phyloP scores from a whole-genome alignment of 1,284 basidiomycete species.

The Ganoderma multipileum region DNA sequence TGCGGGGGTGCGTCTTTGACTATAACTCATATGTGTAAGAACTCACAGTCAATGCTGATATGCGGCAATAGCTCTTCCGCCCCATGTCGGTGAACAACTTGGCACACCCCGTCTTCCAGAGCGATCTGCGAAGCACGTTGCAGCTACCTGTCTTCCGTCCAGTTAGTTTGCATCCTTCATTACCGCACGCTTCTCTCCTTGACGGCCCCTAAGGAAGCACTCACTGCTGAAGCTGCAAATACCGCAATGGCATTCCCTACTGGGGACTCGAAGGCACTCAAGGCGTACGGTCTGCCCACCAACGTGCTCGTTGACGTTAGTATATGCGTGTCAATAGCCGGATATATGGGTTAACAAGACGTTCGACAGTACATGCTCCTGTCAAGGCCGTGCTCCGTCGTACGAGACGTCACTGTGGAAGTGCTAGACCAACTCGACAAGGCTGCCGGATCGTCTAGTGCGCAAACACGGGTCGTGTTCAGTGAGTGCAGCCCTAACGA shows the following conservation, averaged over 20 bases:
- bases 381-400: constrained; percentile 67
- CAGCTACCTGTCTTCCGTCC: constrained; percentile 48
- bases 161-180: constrained; percentile 39
- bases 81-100: constrained; percentile 45
- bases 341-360: neutral
- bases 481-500: constrained; percentile 51
- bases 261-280: constrained; percentile 55
- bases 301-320: constrained; percentile 69
- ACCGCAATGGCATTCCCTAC: constrained; percentile 50
- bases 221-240: constrained; percentile 47
- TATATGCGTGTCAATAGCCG: constrained; percentile 10
- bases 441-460: constrained; percentile 51
- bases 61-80: constrained; percentile 36
- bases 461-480: constrained; percentile 60
- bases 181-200: neutral
- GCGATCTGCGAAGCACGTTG: constrained; percentile 38
- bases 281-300: constrained; percentile 70
- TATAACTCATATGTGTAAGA: neutral
- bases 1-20: constrained; percentile 24
- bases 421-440: constrained; percentile 55
- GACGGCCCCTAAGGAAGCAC: constrained; percentile 40
- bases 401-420: constrained; percentile 67
- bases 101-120: constrained; percentile 44
- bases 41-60: neutral
- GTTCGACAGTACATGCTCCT: constrained; percentile 66